Conservation (phyloP, 2,329 filamentous ascomycete genomes). For the Curvularia eragrostidis region DNA sequence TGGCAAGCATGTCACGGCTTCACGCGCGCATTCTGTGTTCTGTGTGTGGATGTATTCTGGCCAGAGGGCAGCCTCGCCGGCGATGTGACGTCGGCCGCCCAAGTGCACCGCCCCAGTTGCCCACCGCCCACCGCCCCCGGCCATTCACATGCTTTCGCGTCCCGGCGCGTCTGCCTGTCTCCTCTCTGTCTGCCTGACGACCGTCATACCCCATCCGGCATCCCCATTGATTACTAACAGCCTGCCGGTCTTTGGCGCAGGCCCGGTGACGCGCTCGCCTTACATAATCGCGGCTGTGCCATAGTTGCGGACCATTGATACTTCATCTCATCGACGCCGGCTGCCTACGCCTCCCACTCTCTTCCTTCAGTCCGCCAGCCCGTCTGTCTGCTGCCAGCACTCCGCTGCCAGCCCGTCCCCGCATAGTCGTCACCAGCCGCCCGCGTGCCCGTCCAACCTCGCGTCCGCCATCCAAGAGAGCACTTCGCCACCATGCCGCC, state of each 20-base stretch:
- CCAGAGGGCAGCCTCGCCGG: constrained; percentile 14
- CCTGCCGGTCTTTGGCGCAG: neutral
- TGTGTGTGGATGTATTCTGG: constrained; percentile 7
- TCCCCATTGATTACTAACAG: neutral
- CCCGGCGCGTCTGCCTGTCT: constrained; percentile 2
- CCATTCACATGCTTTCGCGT: constrained; percentile 35
- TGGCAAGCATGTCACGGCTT: constrained; percentile 46
- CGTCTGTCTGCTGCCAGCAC: neutral
- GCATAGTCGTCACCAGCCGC: neutral
- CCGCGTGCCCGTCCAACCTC: neutral
- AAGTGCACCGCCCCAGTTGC: no score
- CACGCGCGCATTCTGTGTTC: constrained; percentile 28
- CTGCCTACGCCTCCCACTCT: neutral
- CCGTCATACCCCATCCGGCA: neutral
- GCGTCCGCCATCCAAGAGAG: constrained; percentile 39
- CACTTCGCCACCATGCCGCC: constrained; percentile 46
- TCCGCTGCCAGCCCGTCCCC: neutral
- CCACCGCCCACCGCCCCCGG: neutral
- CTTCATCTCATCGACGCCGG: neutral
- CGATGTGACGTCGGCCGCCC: constrained; percentile 29
- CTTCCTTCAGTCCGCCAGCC: neutral
- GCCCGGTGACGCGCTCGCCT: neutral
- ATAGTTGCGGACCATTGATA: neutral
- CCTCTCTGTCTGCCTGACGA: neutral
- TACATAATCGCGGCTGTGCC: constrained; percentile 6